Base-by-base conservation (phyloP, 257 asterid genomes). In the Capsicum baccatum region DNA sequence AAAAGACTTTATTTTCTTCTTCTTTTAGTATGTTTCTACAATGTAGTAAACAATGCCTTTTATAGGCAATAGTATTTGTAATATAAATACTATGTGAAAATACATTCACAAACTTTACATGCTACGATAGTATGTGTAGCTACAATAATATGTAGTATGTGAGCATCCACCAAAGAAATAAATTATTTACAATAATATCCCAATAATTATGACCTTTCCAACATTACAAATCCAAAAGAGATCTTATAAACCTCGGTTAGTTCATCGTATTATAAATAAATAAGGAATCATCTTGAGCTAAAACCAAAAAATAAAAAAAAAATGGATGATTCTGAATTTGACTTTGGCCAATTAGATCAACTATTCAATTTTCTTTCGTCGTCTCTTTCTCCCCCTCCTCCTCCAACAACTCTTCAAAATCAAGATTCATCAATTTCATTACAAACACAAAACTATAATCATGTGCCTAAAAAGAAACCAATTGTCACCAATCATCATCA, bases 241-340 rank as follows among this genome's bases (percentile, higher is more conserved):
- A 70, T 48, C 47, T 26, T 76, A 76, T 76, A 57, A 52, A 52
- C 33, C 48, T 52, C 0, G 47, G 2, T 0, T 76, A 12, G 42
- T 50, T 54, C 64, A 52, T 3, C 3, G 14, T 33, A 8, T 54
- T 50, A 2, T 26, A 26, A 7, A 52, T 54, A 50, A 26, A 68
- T 11, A 37, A 5, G 2, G 13, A 11, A 0, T 47, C 79, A 47
- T 47, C 35, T 71, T 69, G 33, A 6, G 37, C 56, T 44, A 44
- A 42, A 5, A 21, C 8, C 9, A 21, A 39, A 39, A 19, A 39
- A 50, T 39, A 39, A 64, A 16, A 39, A 64, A 16, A 16, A 39
- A 13, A 76, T 76, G 81, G 81, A 76, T 76, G 63, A 76, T 52
- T 26, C 0, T 3, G 48, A 76, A 76, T 76, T 76, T 76, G 81